Percentiles rank a stretch among this genome's conserved stretches.
phyloP scores from a whole-genome alignment of 192 early-diverging fungal genomes.

The Coemansia sp. region DNA sequence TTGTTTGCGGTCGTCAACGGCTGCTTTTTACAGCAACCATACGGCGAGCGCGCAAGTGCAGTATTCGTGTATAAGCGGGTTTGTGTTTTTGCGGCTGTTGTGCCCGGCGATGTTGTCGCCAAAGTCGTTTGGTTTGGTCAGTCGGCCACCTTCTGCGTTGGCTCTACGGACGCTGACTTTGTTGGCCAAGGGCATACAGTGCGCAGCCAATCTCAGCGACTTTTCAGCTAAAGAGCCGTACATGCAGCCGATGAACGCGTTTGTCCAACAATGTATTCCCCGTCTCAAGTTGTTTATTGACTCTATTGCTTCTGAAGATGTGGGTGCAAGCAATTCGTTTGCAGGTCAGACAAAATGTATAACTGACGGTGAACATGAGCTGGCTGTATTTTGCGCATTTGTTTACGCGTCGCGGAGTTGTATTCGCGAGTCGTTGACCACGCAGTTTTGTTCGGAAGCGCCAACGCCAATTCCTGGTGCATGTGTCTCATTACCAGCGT shows the following conservation, averaged over 20 bases:
- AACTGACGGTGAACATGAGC: conserved; percentile 41
- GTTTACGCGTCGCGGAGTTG: conserved; percentile 12
- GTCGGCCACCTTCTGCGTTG: conserved; percentile 55
- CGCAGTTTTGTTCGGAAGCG: background rate
- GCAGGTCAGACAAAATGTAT: background rate
- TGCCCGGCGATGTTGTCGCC: conserved; percentile 74
- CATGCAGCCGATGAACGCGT: conserved; percentile 65
- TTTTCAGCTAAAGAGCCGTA: conserved; percentile 66
- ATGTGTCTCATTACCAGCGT: conserved; percentile 2
- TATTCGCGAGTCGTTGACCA: conserved; percentile 13
- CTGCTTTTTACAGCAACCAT: conserved; percentile 17
- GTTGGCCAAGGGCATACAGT: conserved; percentile 72
- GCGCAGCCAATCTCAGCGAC: conserved; percentile 65
- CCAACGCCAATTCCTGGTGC: background rate
- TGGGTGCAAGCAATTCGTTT: background rate
- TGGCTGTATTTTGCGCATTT: conserved; percentile 41
- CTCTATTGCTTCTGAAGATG: conserved; percentile 34
- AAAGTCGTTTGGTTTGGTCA: conserved; percentile 68
- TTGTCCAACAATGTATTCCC: conserved; percentile 61
- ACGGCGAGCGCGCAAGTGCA: conserved; percentile 20
- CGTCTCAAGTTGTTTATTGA: conserved; percentile 65
- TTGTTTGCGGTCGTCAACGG: conserved; percentile 20
- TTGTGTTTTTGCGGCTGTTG: conserved; percentile 69
- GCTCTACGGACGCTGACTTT: conserved; percentile 65
- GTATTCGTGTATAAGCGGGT: conserved; percentile 61